Percentiles rank a stretch among this genome's conserved stretches.
Conservation (phyloP, 129 eudicot species). For the Erigeron canadensis region DNA sequence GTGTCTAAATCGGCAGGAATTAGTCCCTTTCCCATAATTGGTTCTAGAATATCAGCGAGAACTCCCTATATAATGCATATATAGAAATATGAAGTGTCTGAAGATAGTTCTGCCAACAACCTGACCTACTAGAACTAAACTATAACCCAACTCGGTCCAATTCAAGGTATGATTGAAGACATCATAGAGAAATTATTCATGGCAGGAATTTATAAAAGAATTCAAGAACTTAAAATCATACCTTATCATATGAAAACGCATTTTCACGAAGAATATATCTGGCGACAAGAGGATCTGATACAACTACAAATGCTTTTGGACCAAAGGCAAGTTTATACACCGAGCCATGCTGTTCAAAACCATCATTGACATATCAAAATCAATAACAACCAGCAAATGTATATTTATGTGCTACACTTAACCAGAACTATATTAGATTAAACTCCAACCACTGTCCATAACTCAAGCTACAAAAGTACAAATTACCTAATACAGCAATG, state of each 20-base stretch:
- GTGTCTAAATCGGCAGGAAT: slow-evolving; percentile 97
- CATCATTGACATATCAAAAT: slow-evolving; percentile 19
- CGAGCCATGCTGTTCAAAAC: slow-evolving; percentile 77
- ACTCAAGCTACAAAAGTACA: not conserved
- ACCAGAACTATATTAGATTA: slow-evolving; percentile 1
- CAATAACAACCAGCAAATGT: slow-evolving; percentile 16
- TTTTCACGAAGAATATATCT: slow-evolving; percentile 94
- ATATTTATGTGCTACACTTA: not conserved
- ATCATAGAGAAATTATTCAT: not conserved
- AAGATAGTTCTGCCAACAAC: not conserved
- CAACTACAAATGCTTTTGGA: slow-evolving; percentile 96
- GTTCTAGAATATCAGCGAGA: slow-evolving; percentile 97
- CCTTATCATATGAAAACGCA: slow-evolving; percentile 98
- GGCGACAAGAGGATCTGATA: slow-evolving; percentile 97
- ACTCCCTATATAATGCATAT: slow-evolving; percentile 62
- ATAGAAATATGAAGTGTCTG: not conserved
- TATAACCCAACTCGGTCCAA: not conserved
- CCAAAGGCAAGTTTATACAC: slow-evolving; percentile 99
- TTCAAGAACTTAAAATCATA: slow-evolving; percentile 26
- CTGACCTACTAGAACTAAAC: not conserved
- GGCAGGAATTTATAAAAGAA: not conserved
- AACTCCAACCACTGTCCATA: slow-evolving; percentile 2
- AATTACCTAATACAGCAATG: slow-evolving; percentile 8
- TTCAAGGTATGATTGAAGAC: no score
- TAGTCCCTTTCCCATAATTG: slow-evolving; percentile 99